phyloP scores from a whole-genome alignment of 768 basidiomycete genomes.

The Tylopilus vinaceipallidus region DNA sequence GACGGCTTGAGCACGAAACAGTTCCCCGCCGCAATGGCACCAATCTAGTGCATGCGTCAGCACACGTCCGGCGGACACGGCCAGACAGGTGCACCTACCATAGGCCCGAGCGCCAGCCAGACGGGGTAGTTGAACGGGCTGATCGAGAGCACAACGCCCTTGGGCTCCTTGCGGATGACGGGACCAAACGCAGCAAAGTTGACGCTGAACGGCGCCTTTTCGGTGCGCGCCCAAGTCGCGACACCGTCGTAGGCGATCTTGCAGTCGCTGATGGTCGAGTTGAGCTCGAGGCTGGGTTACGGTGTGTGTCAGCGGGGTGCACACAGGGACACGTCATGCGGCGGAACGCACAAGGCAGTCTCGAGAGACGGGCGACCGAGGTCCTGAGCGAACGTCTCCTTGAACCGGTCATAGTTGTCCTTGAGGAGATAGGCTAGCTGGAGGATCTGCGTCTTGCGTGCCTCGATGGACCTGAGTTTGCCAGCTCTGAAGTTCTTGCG shows the following conservation, averaged over 20 bases:
- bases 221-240: conserved; percentile 72
- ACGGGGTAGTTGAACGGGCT: conserved; percentile 77
- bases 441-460: conserved; percentile 73
- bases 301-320: too few relatives aligned
- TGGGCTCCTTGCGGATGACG: conserved; percentile 69
- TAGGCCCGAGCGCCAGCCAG: conserved; percentile 52
- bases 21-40: conserved; percentile 80
- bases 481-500: conserved; percentile 60
- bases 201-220: conserved; percentile 52
- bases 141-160: conserved; percentile 71
- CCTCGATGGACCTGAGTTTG: conserved; percentile 63
- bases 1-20: conserved; percentile 74
- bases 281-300: conserved; percentile 60
- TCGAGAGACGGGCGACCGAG: conserved; percentile 65
- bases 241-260: conserved; percentile 58
- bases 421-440: conserved; percentile 70
- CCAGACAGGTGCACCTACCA: conserved; percentile 39
- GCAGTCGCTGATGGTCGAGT: conserved; percentile 51
- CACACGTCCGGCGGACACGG: too few relatives aligned
- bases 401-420: conserved; percentile 65
- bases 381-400: conserved; percentile 57
- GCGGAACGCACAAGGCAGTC: conserved; percentile 42
- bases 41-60: conserved; percentile 38
- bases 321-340: background rate
- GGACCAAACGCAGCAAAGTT: conserved; percentile 62